Conservation (phyloP, 2,329 filamentous ascomycete genomes). For the Orbilia blumenaviensis region DNA sequence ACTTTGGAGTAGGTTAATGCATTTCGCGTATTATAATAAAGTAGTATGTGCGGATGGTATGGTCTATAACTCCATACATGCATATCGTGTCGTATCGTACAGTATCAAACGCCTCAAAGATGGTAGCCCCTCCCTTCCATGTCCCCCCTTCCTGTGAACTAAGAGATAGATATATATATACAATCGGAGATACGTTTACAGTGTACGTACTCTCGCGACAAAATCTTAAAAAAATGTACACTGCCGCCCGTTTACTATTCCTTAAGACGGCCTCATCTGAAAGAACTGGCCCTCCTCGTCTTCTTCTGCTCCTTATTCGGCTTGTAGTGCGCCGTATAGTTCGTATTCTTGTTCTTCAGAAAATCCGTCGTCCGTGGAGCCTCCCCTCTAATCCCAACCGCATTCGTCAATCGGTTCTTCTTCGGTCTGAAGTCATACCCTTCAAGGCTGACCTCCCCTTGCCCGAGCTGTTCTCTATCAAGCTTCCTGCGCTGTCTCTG, state of each 20-base stretch:
- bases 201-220: too few relatives aligned
- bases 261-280: too few relatives aligned
- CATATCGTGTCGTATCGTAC: neutral
- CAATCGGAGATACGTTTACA: too few relatives aligned
- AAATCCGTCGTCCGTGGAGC: conserved; percentile 15
- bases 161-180: too few relatives aligned
- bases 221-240: too few relatives aligned
- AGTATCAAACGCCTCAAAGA: neutral
- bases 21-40: too few relatives aligned
- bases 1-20: too few relatives aligned
- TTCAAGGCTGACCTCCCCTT: conserved; percentile 31
- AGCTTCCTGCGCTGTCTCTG: neutral
- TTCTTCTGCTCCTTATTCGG: conserved; percentile 30
- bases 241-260: too few relatives aligned
- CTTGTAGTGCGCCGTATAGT: conserved; percentile 38
- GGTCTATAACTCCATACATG: too few relatives aligned
- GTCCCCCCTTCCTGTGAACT: too few relatives aligned
- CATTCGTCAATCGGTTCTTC: conserved; percentile 18
- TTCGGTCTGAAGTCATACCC: conserved; percentile 16
- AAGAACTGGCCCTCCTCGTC: neutral
- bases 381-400: neutral
- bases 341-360: conserved; percentile 31
- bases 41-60: too few relatives aligned
- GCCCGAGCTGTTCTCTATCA: conserved; percentile 2
- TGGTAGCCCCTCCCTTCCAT: neutral